Base-by-base conservation (phyloP, 177 flowering plant genomes). In the Tripterygium wilfordii region DNA sequence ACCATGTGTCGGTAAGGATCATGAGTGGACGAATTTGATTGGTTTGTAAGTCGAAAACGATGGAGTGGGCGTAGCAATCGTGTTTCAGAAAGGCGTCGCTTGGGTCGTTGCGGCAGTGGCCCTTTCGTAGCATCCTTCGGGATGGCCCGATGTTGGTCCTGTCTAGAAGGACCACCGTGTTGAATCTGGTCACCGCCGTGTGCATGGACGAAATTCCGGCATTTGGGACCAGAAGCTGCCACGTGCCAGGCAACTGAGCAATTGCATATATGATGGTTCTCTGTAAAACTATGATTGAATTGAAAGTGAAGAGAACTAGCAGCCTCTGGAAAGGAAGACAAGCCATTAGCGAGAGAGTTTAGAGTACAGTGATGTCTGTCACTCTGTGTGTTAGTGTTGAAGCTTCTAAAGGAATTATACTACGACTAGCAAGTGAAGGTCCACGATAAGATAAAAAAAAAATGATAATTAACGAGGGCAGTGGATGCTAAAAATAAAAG, bases 1-100 rank as follows among this genome's bases (percentile, higher is more conserved):
- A 91, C 98, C 95, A 91, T 5, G 96, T 82, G 82, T 91, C 95
- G 60, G 98, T 81, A 30, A 53, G 79, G 67, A 91, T 76, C 50
- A 40, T 82, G 39, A 91, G 51, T 2, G 98, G 94, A 1, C 96
- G 96, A 64, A 82, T 47, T 36, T 56, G 12, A 37, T 74, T 74
- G 54, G 80, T 78, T 13, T 44, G 16, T 12, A 78, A 81, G 55
- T 83, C 79, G 64, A 79, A 68, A 29, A 73, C 51, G 10, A 68
- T 85, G 3, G 98, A 91, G 74, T 91, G 98, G 8, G 96, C 92
- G 51, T 69, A 79, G 67, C 98, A 90, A 64, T 85, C 95, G 32
- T 51, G 75, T 46, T 71, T 75, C 13, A 77, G 65, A 10, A 60
- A 49, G 28, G 42, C 44, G 57, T 77, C 85, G 48, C 53, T 36